These are phyloP conservation scores for Pichia ethanolica DNA, from an alignment of 805 yeast genomes.

Conservation along the genomic window DNA sequence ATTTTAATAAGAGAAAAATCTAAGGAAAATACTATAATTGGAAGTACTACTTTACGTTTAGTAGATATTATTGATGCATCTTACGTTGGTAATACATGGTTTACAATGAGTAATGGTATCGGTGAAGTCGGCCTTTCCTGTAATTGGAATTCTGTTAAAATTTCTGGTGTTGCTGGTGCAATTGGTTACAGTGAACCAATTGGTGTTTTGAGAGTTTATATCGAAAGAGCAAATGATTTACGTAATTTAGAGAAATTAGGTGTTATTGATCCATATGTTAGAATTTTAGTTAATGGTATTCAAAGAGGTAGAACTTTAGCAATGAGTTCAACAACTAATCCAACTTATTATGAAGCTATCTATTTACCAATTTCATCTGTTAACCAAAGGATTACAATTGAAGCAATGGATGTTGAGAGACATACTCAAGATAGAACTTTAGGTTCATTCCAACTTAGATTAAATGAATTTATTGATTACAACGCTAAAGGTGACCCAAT, in stretches of 20 bases:
- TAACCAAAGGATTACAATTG: conserved; percentile 74
- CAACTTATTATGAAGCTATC: conserved; percentile 77
- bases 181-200: conserved; percentile 90
- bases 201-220: conserved; percentile 74
- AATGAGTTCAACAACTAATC: conserved; percentile 58
- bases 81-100: conserved; percentile 73
- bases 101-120: conserved; percentile 55
- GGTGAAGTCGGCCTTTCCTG: conserved; percentile 70
- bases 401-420: conserved; percentile 86
- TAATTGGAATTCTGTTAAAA: conserved; percentile 79
- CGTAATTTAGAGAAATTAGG: conserved; percentile 85
- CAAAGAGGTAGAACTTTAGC: conserved; percentile 73
- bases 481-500: conserved; percentile 57
- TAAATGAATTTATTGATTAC: conserved; percentile 59
- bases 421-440: conserved; percentile 76
- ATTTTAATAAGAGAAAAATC: conserved; percentile 60
- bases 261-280: conserved; percentile 84
- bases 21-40: conserved; percentile 46
- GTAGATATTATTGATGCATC: conserved; percentile 68
- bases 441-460: conserved; percentile 70
- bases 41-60: conserved; percentile 50
- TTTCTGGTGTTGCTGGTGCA: conserved; percentile 58
- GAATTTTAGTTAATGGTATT: conserved; percentile 70
- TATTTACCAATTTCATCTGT: conserved; percentile 79
- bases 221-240: conserved; percentile 66